Base-by-base conservation (phyloP, 2,329 filamentous ascomycete species). In the Blumeria graminis region DNA sequence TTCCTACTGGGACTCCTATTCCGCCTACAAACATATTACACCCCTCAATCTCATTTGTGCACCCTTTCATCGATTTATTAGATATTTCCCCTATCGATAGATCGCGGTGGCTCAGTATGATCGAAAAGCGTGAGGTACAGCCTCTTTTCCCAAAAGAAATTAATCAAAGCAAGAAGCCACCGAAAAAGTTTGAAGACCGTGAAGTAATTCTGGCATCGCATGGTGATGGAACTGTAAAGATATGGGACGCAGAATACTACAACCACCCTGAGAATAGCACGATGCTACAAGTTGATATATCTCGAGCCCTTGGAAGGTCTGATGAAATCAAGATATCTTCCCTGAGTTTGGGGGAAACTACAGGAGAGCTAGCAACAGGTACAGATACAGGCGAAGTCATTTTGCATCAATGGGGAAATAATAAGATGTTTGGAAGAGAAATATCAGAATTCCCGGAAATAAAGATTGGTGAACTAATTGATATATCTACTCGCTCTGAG, bases 21-120 rank as follows among this genome's bases (percentile, higher is more conserved):
- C 85, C 82, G 33, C 88, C 92, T 1, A 94, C 89, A 3, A 94
- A 95, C 64, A 86, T 94, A 69, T 75, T 98, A 6, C 90, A 94
- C 64, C 78, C 89, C 0, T 94, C 85, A 1, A 71, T 95, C 50
- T 84, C 84, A 1, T 85, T 95, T 60, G 83, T 94, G 6, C 88
- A 95, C 65, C 92, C 92, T 0, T 96, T 94, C 65, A 79, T 92
- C 57, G 84, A 79, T 56, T 80, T 81, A 55, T 73, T 85, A 55
- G 76, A 78, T 14, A 73, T 93, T n/a, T 76, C 86, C 9, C 76
- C 78, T 11, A 73, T 96, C 10, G 82, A 87, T 52, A 79, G 92
- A 33, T 80, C 80, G 7, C 77, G 82, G 60, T 98, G 92, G 92
- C 76, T 96, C 13, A 86, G 86, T 3, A 83, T 96, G 80, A 78